Percentiles rank a stretch among this genome's conserved stretches.
These are phyloP conservation scores for Monilinia fructicola DNA, from an alignment of 2,329 filamentous ascomycete species.

Conservation along the genomic window DNA sequence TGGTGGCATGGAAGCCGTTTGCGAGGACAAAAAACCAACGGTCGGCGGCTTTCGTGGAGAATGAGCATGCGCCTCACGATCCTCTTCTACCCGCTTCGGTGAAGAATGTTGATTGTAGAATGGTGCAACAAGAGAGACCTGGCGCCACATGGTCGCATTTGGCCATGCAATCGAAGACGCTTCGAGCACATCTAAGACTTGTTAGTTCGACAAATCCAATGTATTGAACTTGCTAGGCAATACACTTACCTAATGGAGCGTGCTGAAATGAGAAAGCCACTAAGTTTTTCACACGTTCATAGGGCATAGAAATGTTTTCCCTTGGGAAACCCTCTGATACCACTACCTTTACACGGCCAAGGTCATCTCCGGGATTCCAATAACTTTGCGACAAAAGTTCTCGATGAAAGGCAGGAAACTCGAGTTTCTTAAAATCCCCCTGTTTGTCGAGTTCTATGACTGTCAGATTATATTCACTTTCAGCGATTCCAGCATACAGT, in stretches of 20 bases:
- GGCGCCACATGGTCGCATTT: conserved; percentile 67
- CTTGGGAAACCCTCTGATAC: conserved; percentile 71
- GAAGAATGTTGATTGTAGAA: conserved; percentile 34
- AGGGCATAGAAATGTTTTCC: conserved; percentile 50
- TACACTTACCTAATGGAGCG: conserved; percentile 66
- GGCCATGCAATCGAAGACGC: conserved; percentile 77
- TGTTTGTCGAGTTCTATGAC: conserved; percentile 38
- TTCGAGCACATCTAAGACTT: conserved; percentile 65
- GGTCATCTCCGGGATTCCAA: conserved; percentile 69
- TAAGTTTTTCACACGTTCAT: conserved; percentile 69
- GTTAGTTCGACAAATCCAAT: conserved; percentile 7
- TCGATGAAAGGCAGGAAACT: conserved; percentile 70
- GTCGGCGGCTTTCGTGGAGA: conserved; percentile 50
- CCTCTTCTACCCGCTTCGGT: conserved; percentile 46
- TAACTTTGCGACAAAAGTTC: conserved; percentile 67
- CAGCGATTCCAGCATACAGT: not conserved
- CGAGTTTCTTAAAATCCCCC: conserved; percentile 60
- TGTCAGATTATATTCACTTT: conserved; percentile 15
- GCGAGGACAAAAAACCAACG: conserved; percentile 32
- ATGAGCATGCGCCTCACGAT: conserved; percentile 59
- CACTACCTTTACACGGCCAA: conserved; percentile 74
- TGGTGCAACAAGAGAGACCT: conserved; percentile 44
- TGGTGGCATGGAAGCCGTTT: conserved; percentile 23
- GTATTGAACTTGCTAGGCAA: not conserved
- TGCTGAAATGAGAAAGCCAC: conserved; percentile 83